Conservation (phyloP, 352 stramenopile species). For the Phytophthora capsici region DNA sequence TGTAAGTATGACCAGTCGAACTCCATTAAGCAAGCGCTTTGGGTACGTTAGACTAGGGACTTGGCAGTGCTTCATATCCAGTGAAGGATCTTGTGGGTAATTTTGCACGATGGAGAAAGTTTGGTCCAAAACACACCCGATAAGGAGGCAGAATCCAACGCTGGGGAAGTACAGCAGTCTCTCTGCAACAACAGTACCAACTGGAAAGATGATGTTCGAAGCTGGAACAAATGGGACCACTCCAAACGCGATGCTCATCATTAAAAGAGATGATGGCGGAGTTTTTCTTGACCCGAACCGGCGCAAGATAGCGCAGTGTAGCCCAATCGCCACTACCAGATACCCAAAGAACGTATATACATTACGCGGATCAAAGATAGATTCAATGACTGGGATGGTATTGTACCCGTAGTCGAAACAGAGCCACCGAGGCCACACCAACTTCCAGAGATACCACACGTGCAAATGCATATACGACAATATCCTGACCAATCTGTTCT, state of each 20-base stretch:
- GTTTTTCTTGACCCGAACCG: constrained; percentile 7
- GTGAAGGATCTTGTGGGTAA: neutral
- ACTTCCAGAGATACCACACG: constrained; percentile 88
- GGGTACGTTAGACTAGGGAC: neutral
- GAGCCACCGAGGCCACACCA: constrained; percentile 87
- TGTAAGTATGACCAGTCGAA: constrained; percentile 17
- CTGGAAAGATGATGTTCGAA: constrained; percentile 91
- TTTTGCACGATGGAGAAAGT: constrained; percentile 35
- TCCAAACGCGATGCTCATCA: constrained; percentile 74
- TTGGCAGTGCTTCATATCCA: too few species aligned
- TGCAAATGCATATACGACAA: constrained; percentile 90
- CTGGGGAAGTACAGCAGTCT: constrained; percentile 91
- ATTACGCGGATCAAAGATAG: constrained; percentile 64
- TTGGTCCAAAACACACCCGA: constrained; percentile 47
- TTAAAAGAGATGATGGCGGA: constrained; percentile 40
- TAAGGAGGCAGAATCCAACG: constrained; percentile 80
- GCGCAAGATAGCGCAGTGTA: constrained; percentile 23
- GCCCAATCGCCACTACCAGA: constrained; percentile 37
- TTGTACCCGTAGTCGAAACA: constrained; percentile 93
- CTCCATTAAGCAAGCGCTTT: neutral
- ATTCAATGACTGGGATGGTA: constrained; percentile 76
- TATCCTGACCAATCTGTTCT: constrained; percentile 34
- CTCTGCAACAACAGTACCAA: constrained; percentile 92
- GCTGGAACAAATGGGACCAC: constrained; percentile 90
- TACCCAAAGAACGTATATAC: constrained; percentile 72